Evolutionary conservation across 768 basidiomycete genomes (phyloP).

Genomic region (Leccinum rimulosum): DNA sequence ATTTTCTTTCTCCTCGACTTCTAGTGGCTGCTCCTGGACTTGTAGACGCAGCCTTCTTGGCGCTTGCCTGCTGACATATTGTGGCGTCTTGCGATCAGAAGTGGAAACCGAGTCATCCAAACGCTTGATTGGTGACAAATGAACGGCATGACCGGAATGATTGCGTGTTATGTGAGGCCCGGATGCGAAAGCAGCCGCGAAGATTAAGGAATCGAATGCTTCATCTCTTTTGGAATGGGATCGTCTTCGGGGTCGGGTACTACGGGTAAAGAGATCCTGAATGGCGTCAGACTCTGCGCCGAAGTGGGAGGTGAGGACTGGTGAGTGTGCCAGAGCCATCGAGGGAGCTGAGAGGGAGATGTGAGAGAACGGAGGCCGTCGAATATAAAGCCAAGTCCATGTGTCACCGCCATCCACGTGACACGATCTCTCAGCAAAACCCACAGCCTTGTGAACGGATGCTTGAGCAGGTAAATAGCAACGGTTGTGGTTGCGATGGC

Average conservation of each 20-base stretch:
- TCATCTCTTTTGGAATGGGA: constrained; percentile 60
- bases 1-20: constrained; percentile 48
- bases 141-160: constrained; percentile 82
- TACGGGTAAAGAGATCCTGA: constrained; percentile 63
- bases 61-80: constrained; percentile 74
- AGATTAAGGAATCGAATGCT: constrained; percentile 72
- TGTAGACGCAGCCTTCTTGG: constrained; percentile 63
- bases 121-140: constrained; percentile 52
- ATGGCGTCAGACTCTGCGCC: constrained; percentile 50
- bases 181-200: constrained; percentile 73
- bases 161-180: constrained; percentile 80
- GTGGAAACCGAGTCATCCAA: constrained; percentile 38
- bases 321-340: constrained; percentile 33
- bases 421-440: neutral
- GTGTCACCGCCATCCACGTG: constrained; percentile 5
- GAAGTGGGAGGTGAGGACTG: constrained; percentile 26
- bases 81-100: constrained; percentile 44
- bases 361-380: neutral
- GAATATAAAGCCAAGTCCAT: constrained; percentile 4
- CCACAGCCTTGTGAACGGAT: no score
- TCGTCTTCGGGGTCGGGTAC: constrained; percentile 37
- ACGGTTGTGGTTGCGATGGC: neutral
- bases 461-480: neutral
- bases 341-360: neutral
- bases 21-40: constrained; percentile 28